These are phyloP conservation scores for Cladosporium sp. DNA, from an alignment of 2,329 filamentous ascomycete species.

Conservation along the genomic window DNA sequence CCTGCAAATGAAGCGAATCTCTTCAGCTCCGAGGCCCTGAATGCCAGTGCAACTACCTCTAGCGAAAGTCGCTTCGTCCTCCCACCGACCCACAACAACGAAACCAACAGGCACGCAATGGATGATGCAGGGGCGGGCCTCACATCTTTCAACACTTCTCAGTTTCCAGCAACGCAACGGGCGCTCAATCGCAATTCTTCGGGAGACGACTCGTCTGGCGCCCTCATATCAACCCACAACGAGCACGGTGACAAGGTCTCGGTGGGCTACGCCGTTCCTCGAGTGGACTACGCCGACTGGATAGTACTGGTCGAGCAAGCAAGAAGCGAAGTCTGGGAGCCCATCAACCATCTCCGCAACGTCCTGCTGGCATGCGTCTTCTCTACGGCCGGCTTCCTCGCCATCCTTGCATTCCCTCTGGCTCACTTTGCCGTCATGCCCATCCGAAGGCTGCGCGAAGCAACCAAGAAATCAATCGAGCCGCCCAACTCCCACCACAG, in stretches of 20 bases:
- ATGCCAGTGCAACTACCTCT: background rate
- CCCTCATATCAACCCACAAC: conserved; percentile 62
- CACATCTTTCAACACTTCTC: conserved; percentile 49
- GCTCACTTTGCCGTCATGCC: conserved; percentile 77
- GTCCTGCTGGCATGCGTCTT: conserved; percentile 82
- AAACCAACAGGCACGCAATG: conserved; percentile 25
- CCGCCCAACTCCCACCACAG: conserved; percentile 51
- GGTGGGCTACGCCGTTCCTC: conserved; percentile 70
- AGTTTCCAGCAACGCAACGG: conserved; percentile 58
- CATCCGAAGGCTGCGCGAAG: conserved; percentile 67
- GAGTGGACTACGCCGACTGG: conserved; percentile 69
- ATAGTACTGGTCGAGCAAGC: conserved; percentile 73
- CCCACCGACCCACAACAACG: conserved; percentile 19
- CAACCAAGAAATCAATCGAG: conserved; percentile 66
- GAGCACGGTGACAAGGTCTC: conserved; percentile 65
- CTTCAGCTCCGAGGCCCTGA: conserved; percentile 24
- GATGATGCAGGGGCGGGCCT: conserved; percentile 35
- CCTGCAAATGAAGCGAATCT: conserved; percentile 60
- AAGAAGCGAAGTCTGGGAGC: conserved; percentile 65
- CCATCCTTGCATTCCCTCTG: conserved; percentile 67
- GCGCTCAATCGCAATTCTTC: conserved; percentile 41
- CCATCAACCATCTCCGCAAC: conserved; percentile 67
- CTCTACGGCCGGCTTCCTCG: conserved; percentile 64
- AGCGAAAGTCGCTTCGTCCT: conserved; percentile 25
- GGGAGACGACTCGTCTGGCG: conserved; percentile 46